Conservation (phyloP, 1,284 basidiomycete species). For the Apiotrichum laibachii region DNA sequence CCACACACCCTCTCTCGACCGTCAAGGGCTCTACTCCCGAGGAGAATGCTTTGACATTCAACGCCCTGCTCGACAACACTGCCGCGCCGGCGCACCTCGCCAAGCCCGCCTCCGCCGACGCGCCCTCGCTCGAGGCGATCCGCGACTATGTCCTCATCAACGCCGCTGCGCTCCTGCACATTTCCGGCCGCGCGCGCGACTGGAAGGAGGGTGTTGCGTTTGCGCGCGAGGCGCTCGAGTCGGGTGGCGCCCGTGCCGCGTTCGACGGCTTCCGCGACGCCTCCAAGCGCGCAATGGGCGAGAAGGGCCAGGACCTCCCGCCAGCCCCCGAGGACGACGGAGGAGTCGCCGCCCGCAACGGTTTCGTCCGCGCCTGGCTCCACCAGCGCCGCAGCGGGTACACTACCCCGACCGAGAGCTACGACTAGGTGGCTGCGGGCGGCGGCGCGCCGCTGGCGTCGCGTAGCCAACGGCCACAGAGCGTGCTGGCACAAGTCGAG, state of each 20-base stretch:
- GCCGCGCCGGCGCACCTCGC: constrained; percentile 44
- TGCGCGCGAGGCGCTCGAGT: constrained; percentile 69
- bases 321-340: constrained; percentile 47
- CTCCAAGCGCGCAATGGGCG: constrained; percentile 48
- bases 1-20: constrained; percentile 62
- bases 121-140: constrained; percentile 59
- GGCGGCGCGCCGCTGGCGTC: neutral
- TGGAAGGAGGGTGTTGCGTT: constrained; percentile 69
- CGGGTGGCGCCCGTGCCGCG: constrained; percentile 72
- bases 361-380: constrained; percentile 50
- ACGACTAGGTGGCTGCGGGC: neutral
- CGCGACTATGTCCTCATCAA: constrained; percentile 83
- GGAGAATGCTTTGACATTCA: constrained; percentile 60
- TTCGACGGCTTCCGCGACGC: constrained; percentile 59
- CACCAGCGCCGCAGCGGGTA: constrained; percentile 18
- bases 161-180: constrained; percentile 73
- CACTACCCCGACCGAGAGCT: constrained; percentile 7
- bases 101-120: constrained; percentile 52
- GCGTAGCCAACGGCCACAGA: no score
- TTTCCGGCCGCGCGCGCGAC: constrained; percentile 68
- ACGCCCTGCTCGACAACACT: constrained; percentile 54
- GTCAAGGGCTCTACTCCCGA: constrained; percentile 71
- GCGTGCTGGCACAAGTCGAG: no score
- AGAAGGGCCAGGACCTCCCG: constrained; percentile 33
- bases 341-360: constrained; percentile 51